Conservation (phyloP, 192 early-diverging fungal species). For the Bifiguratus adelaidae region DNA sequence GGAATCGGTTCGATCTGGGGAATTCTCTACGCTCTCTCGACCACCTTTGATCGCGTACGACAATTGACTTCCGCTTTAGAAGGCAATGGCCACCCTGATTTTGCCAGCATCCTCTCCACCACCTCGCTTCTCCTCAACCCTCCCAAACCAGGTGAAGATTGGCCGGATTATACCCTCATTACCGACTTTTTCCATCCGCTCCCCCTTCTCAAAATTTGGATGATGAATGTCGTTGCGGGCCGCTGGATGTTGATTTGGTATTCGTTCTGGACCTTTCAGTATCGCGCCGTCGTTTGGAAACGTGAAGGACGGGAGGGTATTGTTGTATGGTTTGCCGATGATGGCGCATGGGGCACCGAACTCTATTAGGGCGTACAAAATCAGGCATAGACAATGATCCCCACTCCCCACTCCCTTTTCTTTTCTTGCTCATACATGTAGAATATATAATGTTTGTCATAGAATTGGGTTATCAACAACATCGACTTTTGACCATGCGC, state of each 20-base stretch:
- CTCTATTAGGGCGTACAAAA: background rate
- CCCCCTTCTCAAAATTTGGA: slow-evolving; percentile 10
- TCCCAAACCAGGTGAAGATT: background rate
- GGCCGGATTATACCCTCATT: slow-evolving; percentile 7
- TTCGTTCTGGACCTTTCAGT: slow-evolving; percentile 49
- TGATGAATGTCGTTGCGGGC: slow-evolving; percentile 20
- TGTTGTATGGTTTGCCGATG: slow-evolving; percentile 32
- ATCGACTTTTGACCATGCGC: no score
- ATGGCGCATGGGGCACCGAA: slow-evolving; percentile 10
- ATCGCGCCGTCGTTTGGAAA: slow-evolving; percentile 37
- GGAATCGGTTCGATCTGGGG: slow-evolving; percentile 39
- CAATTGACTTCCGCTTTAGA: no score
- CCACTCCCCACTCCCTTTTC: no score
- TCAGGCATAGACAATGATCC: no score
- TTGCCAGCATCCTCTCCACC: no score
- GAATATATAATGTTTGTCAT: no score
- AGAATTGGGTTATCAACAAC: no score
- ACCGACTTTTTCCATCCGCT: slow-evolving; percentile 20
- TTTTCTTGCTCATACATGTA: no score
- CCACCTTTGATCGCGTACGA: slow-evolving; percentile 18
- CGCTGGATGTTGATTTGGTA: slow-evolving; percentile 39
- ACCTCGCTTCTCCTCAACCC: slow-evolving; percentile 5
- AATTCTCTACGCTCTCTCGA: slow-evolving; percentile 18
- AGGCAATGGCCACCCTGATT: no score
- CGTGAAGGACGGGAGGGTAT: slow-evolving; percentile 39